These are phyloP conservation scores for Passiflora organensis DNA, from an alignment of 345 rosid genomes.

Conservation along the genomic window DNA sequence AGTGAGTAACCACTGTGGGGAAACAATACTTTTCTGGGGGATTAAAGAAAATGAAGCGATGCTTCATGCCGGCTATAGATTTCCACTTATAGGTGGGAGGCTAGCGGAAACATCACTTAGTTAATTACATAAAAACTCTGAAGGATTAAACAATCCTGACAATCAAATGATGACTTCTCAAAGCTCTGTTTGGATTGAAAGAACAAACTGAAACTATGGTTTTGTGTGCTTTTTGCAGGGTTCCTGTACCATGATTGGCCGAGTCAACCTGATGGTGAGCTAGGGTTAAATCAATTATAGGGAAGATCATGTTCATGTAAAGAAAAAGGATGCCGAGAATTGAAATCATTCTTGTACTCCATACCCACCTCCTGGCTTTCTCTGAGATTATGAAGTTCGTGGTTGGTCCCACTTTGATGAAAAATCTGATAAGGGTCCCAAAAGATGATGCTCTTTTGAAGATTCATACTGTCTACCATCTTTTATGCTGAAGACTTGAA, in stretches of 20 bases:
- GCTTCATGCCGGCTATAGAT: not conserved
- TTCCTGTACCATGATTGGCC: too few relatives aligned
- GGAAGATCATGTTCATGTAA: not conserved
- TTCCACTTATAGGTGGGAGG: not conserved
- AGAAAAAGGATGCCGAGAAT: not conserved
- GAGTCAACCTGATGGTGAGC: not conserved
- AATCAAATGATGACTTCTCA: too few relatives aligned
- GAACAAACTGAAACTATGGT: too few relatives aligned
- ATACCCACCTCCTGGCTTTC: not conserved
- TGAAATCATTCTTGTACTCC: too few relatives aligned
- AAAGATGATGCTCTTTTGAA: constrained; percentile 13
- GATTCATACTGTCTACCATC: constrained; percentile 25
- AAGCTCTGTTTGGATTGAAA: too few relatives aligned
- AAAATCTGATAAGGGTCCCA: constrained; percentile 18
- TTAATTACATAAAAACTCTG: too few relatives aligned
- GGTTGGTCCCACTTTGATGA: constrained; percentile 1
- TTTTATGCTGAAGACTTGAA: not conserved
- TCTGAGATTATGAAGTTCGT: not conserved
- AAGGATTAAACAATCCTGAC: too few relatives aligned
- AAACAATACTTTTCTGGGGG: not conserved
- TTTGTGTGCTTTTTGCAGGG: too few relatives aligned
- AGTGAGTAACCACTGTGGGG: not conserved
- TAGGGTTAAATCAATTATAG: not conserved
- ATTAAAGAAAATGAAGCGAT: not conserved
- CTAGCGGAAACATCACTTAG: too few relatives aligned